Evolutionary conservation across 257 asterid genomes (phyloP), one percentile per base, ranked within the genome.

Genomic region (Asclepias syriaca): DNA sequence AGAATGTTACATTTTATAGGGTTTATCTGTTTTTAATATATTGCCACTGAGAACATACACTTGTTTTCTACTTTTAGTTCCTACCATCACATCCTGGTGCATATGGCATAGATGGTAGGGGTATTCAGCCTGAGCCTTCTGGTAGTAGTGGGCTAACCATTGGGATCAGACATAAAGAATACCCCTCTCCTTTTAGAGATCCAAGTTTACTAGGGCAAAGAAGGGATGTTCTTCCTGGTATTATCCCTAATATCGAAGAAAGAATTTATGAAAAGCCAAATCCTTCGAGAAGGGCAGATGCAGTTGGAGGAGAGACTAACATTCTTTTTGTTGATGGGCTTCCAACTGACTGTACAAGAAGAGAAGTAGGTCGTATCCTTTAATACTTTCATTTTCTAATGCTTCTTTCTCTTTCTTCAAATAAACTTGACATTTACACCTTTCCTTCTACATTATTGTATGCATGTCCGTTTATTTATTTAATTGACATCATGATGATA

Each of bases 301-400:
- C 86, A 40, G 81, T 21, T 78, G 61, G 84, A 56, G 81, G 70
- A 55, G 90, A 85, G 40, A 88, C 96, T 9, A 88, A 88, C 77
- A 65, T 90, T 80, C 83, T 88, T 68, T 88, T 90, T 65, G 88
- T 90, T 69, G 92, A 90, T 64, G 92, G 91, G 73, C 95, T 90
- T 81, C 96, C 96, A 53, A 88, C 87, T 48, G 95, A 88, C 76
- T 83, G 88, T 80, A 73, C 92, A 69, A 90, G 96, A 80, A 86
- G 96, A 81, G 92, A 90, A 88, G 77, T 90, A 58, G 95, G 96
- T 15, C 92, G 96, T 90, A 90, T 90, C 95, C 92, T 82, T 82
- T 56, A 71, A 43, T 71, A 21, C 54, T 24, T 66, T 55, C 27
- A 32, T 27, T 46, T 11, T 71, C 32, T 37, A 37, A 66, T 43